Percentiles rank a stretch among this genome's conserved stretches.
Evolutionary conservation across 495 filamentous ascomycete genomes (phyloP).

Genomic region (Penicillium malachiteum): DNA sequence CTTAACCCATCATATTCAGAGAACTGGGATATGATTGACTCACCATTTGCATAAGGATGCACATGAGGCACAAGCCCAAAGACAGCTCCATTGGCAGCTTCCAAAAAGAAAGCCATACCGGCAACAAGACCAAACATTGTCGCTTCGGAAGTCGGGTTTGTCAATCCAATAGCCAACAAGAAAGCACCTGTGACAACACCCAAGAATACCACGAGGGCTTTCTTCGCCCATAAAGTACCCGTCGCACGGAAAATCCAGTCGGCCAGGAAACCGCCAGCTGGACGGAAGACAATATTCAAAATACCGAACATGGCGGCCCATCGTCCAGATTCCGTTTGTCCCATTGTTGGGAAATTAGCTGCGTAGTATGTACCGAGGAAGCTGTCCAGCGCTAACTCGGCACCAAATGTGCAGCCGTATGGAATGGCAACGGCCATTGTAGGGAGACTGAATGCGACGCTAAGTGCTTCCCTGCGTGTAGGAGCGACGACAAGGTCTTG

Average conservation of each 20-base stretch:
- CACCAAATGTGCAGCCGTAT: conserved; percentile 87
- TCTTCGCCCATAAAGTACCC: conserved; percentile 72
- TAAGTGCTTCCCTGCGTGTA: conserved; percentile 56
- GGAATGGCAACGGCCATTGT: conserved; percentile 63
- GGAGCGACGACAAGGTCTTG: conserved; percentile 63
- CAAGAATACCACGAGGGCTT: conserved; percentile 63
- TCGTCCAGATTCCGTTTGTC: conserved; percentile 68
- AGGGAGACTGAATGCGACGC: conserved; percentile 62
- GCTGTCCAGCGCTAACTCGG: conserved; percentile 82
- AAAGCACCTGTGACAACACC: conserved; percentile 65
- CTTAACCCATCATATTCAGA: too few species aligned
- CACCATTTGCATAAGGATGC: conserved; percentile 71
- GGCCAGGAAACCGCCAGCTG: conserved; percentile 68
- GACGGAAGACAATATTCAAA: conserved; percentile 74
- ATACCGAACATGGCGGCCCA: conserved; percentile 94
- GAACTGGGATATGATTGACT: conserved; percentile 10
- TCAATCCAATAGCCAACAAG: conserved; percentile 66
- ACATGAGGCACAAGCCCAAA: conserved; percentile 86
- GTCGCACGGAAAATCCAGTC: conserved; percentile 69
- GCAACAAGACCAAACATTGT: conserved; percentile 78
- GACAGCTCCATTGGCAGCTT: conserved; percentile 81
- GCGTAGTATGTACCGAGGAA: conserved; percentile 78
- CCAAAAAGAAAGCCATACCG: conserved; percentile 75
- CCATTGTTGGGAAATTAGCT: conserved; percentile 70
- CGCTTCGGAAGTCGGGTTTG: conserved; percentile 55